Conservation (phyloP, 2,329 filamentous ascomycete genomes). For the Setomelanomma holmii region DNA sequence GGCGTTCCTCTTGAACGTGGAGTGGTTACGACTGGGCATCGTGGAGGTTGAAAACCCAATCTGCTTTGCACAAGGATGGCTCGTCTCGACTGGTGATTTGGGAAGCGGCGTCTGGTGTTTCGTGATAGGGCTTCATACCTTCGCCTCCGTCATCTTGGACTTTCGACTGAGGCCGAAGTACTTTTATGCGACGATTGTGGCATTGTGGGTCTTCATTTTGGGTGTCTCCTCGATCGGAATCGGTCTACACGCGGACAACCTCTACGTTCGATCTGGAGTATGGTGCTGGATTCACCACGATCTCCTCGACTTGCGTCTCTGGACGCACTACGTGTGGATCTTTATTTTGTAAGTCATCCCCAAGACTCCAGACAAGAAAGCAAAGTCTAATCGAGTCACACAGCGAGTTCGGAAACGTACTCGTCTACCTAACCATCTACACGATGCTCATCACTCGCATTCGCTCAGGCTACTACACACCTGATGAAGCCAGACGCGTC, state of each 20-base stretch:
- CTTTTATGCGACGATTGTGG: slow-evolving; percentile 59
- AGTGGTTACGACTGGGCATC: slow-evolving; percentile 63
- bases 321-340: slow-evolving; percentile 71
- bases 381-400: neutral
- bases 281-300: slow-evolving; percentile 72
- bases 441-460: slow-evolving; percentile 50
- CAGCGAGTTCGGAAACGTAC: slow-evolving; percentile 58
- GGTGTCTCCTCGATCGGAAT: slow-evolving; percentile 62
- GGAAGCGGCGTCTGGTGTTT: slow-evolving; percentile 72
- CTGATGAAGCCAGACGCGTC: slow-evolving; percentile 43
- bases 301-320: slow-evolving; percentile 63
- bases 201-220: slow-evolving; percentile 67
- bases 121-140: slow-evolving; percentile 71
- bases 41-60: slow-evolving; percentile 62
- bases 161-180: slow-evolving; percentile 59
- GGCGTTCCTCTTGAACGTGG: slow-evolving; percentile 68
- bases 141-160: slow-evolving; percentile 65
- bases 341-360: slow-evolving; percentile 53
- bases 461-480: slow-evolving; percentile 44
- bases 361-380: neutral
- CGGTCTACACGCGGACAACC: slow-evolving; percentile 50
- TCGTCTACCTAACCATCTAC: slow-evolving; percentile 58
- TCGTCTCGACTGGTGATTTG: slow-evolving; percentile 71
- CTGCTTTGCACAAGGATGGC: slow-evolving; percentile 73
- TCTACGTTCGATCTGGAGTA: slow-evolving; percentile 70